A percentile compares a stretch with the other conserved stretches of the same genome.
Conservation (phyloP, 2,329 filamentous ascomycete species). For the Bipolaris zeicola region DNA sequence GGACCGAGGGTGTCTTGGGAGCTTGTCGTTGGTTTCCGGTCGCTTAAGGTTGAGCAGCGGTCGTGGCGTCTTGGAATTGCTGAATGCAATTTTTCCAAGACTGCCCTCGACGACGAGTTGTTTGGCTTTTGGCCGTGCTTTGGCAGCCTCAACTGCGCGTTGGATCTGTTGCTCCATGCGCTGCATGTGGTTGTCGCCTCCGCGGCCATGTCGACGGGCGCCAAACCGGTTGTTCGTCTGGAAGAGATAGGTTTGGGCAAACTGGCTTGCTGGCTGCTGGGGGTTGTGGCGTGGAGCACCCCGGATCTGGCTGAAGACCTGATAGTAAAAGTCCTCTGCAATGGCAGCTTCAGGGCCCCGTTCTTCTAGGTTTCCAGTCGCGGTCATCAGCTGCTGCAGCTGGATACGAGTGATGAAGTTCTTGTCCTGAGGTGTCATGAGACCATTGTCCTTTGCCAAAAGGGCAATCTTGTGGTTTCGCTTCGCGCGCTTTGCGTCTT, state of each 20-base stretch:
- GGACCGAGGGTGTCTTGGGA: slow-evolving; percentile 50
- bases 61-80: slow-evolving; percentile 96
- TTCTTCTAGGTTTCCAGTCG: slow-evolving; percentile 85
- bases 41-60: slow-evolving; percentile 95
- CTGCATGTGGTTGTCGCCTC: slow-evolving; percentile 95
- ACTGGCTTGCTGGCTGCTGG: slow-evolving; percentile 90
- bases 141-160: slow-evolving; percentile 93
- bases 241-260: slow-evolving; percentile 96
- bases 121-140: slow-evolving; percentile 96
- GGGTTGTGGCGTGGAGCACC: slow-evolving; percentile 89
- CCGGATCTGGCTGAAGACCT: slow-evolving; percentile 93
- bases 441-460: slow-evolving; percentile 88
- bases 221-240: slow-evolving; percentile 88
- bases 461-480: slow-evolving; percentile 97
- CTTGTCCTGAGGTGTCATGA: slow-evolving; percentile 99
- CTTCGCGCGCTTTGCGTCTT: slow-evolving; percentile 94
- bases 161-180: slow-evolving; percentile 99
- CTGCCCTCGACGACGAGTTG: slow-evolving; percentile 96
- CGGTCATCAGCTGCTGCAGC: slow-evolving; percentile 91
- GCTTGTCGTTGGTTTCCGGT: slow-evolving; percentile 66
- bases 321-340: slow-evolving; percentile 96
- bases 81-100: slow-evolving; percentile 97
- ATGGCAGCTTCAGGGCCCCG: slow-evolving; percentile 79
- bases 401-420: slow-evolving; percentile 99
- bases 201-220: slow-evolving; percentile 75